These are phyloP conservation scores for Termitomyces sp. DNA, from an alignment of 768 basidiomycete species.

Conservation along the genomic window DNA sequence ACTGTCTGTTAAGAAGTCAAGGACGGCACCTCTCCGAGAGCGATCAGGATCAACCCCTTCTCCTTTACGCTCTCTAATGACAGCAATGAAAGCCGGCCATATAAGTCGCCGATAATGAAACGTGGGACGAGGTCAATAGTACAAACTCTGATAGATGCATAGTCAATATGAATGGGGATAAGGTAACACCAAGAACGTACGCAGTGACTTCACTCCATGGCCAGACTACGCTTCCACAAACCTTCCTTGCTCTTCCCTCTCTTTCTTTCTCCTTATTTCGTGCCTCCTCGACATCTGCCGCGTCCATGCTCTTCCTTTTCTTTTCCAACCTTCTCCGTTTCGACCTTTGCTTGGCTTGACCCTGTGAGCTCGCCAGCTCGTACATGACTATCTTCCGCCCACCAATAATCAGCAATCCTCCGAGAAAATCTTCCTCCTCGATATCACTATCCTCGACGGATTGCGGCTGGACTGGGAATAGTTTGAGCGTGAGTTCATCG, in stretches of 20 bases:
- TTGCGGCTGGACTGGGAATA: conserved; percentile 36
- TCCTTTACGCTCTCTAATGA: conserved; percentile 41
- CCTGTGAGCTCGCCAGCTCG: conserved; percentile 44
- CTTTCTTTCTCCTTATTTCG: conserved; percentile 53
- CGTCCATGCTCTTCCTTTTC: conserved; percentile 42
- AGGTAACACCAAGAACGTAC: conserved; percentile 30
- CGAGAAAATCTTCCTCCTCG: conserved; percentile 36
- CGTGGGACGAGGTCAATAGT: conserved; percentile 39
- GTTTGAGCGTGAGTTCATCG: conserved; percentile 32
- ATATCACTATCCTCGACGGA: conserved; percentile 23
- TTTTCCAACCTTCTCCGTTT: conserved; percentile 51
- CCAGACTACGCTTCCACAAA: conserved; percentile 59
- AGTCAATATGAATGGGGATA: not conserved
- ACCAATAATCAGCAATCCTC: conserved; percentile 70
- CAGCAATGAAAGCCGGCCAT: conserved; percentile 68
- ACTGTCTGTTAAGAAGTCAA: not conserved
- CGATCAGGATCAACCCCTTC: conserved; percentile 45
- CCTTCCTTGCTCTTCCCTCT: conserved; percentile 49
- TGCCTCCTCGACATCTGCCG: conserved; percentile 38
- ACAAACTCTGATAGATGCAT: conserved; percentile 34
- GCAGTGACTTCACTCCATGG: conserved; percentile 70
- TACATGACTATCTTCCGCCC: conserved; percentile 61
- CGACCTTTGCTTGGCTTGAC: conserved; percentile 46
- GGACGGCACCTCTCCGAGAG: conserved; percentile 66
- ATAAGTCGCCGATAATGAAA: conserved; percentile 64